Evolutionary conservation across 2,329 filamentous ascomycete species (phyloP), one percentile per base, ranked within the genome.

Genomic region (Alternaria tenuissima): DNA sequence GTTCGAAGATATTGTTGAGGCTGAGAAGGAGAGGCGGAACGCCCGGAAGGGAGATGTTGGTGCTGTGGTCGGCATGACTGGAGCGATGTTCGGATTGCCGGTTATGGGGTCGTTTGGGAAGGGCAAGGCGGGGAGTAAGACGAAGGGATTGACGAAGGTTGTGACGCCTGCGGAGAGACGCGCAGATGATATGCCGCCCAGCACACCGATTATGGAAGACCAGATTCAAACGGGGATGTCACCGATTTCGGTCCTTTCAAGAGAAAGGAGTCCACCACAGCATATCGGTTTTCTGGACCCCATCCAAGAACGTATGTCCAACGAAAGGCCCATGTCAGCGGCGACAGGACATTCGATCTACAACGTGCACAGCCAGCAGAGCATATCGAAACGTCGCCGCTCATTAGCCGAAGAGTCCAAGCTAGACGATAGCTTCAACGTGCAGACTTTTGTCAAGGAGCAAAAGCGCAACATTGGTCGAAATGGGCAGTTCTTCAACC

Each of bases 21-120:
- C 47, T 24, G 67, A 69, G 55, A 64, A 63, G 41, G 63, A 66
- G 55, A 69, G 60, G 41, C 62, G 61, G 46, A 68, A 65, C n/a
- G 61, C 60, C 18, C 66, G 58, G 16, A 64, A 63, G 36, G 59
- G 61, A 12, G 51, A 66, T 7, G 62, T 63, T 36, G 65, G 67
- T 7, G 55, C 67, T 38, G 57, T 68, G 14, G 60, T 69, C 3
- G 67, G 67, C 7, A 69, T 69, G 67, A 59, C 67, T 7, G 67
- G 67, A 30, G 65, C 67, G 12, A 69, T 69, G 67, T 66, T 69
- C 55, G 67, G 67, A 7, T 32, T 69, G 11, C 65, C 65, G 14
- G 65, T 69, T 18, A 66, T 69, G 65, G 63, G 61, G n/a, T 65
- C 65, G 3, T 69, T 69, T 53, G 67, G 67, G 4, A 67, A 69